Base-by-base conservation (phyloP, 768 basidiomycete species). In the Sarcodon aspratus region DNA sequence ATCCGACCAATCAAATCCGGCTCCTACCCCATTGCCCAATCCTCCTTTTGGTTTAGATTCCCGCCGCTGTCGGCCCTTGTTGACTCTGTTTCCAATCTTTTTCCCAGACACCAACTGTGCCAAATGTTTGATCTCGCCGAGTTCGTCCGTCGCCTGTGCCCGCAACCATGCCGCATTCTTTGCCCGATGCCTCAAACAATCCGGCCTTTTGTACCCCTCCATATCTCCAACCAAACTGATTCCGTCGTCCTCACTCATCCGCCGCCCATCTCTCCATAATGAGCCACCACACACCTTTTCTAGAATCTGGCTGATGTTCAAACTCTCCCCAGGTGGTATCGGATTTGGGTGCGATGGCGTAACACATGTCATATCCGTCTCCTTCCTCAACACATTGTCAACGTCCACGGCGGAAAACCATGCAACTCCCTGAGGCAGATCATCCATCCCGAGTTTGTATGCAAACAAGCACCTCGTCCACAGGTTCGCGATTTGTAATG, bases 391-490 rank as follows among this genome's bases (percentile, higher is more conserved):
- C 1, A 96, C 87, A 12, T 72, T 70, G 63, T 99, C 95, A 17
- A 98, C 69, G 61, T 98, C 96, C 44, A 99, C 92, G 0, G 91
- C 89, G 1, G 92, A 96, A 70, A 99, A 97, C 70, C 96, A 99
- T 0, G 93, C 91, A 6, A 96, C 87, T 35, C 94, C 82, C 59
- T 95, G 91, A 0, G 96, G 96, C 1, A 98, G 71, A 60, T 98
- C 89, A 59, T 92, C 89, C 84, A 99, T 89, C 5, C 93, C 92
- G n/a, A 98, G 71, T 57, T 79, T 85, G 64, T 78, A 93, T 1
- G 93, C 87, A 62, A 99, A 97, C 57, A 94, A 60, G 46, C 82
- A 78, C 12, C 96, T 75, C 5, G 94, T 97, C 95, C 96, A 98
- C 1, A 96, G 63, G 62, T 99, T 97, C 31, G 92, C 89, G 42